Evolutionary conservation across 352 stramenopile species (phyloP), one percentile per base, ranked within the genome.

Genomic region (Pythium rishiriense): DNA sequence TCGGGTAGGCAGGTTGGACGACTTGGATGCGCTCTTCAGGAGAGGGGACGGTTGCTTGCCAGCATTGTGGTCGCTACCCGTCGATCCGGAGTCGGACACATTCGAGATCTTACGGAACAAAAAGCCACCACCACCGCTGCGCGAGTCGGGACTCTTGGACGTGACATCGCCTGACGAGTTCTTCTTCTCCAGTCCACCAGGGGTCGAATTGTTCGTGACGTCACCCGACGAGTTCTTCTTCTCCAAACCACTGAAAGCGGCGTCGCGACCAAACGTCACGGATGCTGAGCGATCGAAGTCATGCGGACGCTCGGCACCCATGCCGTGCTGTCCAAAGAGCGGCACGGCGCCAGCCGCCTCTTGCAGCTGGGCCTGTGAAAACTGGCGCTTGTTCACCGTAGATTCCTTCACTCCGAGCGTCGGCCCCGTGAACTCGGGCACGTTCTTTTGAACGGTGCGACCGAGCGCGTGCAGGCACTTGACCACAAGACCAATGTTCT

Each of bases 341-440:
- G 84, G 82, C 6, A 93, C 80, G 3, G 80, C 80, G 19, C 65
- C 68, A 1, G 62, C 70, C 25, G 83, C 85, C 49, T 91, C 80
- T 29, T 81, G 74, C 29, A 91, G 66, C 62, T 94, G 85, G 15
- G 79, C 81, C 2, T 80, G 68, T 0, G 80, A 78, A 66, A 92
- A 95, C 21, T 76, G 67, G 33, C 86, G 82, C 54, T 83, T 78
- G 60, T 95, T 95, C 65, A 86, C 88, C 39, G 62, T 73, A 17
- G 81, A 74, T 50, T 95, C 86, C 69, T 93, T 93, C 4, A 95
- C 86, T 17, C 86, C 86, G 3, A 95, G 78, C 49, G 78, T 87
- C 3, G 87, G 87, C 3, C 87, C 87, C 28, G 77, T 64, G 49
- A 90, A 96, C 26, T 87, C 59, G 7, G 81, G 76, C 47, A 86